phyloP scores from a whole-genome alignment of 371 early-diverging fungal species.

The Cokeromyces recurvatus region DNA sequence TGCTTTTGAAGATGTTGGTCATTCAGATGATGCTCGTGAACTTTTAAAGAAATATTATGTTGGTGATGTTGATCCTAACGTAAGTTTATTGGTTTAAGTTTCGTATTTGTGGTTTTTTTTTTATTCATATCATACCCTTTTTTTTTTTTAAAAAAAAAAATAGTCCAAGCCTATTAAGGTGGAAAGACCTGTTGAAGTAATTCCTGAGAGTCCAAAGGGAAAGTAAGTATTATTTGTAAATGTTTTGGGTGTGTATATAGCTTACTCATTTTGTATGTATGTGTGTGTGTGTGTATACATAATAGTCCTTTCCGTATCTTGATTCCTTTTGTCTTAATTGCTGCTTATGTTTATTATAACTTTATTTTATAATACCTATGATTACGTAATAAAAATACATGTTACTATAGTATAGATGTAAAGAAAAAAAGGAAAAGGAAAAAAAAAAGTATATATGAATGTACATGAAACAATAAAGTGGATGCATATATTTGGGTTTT shows the following conservation, averaged over 20 bases:
- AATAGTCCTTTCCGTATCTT: conserved; percentile 37
- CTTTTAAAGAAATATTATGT: conserved; percentile 66
- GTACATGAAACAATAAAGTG: no score
- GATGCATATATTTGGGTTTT: no score
- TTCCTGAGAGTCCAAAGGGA: conserved; percentile 31
- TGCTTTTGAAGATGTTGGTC: conserved; percentile 95
- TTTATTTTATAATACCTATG: background rate
- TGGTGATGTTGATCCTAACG: conserved; percentile 67
- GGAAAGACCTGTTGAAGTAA: conserved; percentile 5
- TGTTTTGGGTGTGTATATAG: no score
- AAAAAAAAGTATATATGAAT: no score
- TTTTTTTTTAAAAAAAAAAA: background rate
- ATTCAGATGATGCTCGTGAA: conserved; percentile 89
- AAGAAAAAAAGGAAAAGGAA: no score
- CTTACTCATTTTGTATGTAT: no score
- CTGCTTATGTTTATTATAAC: conserved; percentile 24
- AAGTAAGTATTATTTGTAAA: conserved; percentile 42
- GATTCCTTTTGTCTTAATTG: conserved; percentile 26
- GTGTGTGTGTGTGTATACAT: no score
- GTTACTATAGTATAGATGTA: no score
- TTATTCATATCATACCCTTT: no score
- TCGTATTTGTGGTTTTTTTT: no score
- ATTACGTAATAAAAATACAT: no score
- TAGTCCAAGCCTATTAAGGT: conserved; percentile 36
- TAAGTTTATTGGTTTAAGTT: no score